These are phyloP conservation scores for Gaertneriomyces semiglobifer DNA, from an alignment of 192 early-diverging fungal genomes.

Conservation along the genomic window DNA sequence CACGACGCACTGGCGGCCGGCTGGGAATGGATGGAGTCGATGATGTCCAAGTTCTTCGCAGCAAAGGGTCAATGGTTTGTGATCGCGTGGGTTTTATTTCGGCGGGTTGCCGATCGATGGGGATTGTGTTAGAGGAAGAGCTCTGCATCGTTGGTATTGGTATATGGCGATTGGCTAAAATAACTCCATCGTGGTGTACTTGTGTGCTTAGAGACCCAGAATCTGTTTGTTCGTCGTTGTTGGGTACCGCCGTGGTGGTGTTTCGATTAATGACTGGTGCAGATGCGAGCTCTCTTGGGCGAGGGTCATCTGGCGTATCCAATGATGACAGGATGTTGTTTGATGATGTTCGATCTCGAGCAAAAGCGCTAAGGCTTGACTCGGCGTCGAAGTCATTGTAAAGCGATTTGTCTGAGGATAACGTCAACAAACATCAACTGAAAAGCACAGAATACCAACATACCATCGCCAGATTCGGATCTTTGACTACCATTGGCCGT, in stretches of 20 bases:
- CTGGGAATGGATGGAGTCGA: constrained; percentile 4
- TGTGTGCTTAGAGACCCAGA: neutral
- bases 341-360: too few relatives aligned
- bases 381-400: too few relatives aligned
- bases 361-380: too few relatives aligned
- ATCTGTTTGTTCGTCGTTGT: neutral
- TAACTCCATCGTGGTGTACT: neutral
- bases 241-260: too few relatives aligned
- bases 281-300: too few relatives aligned
- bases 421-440: too few relatives aligned
- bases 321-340: too few relatives aligned
- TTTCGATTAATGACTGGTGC: too few relatives aligned
- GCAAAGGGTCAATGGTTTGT: neutral
- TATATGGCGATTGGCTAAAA: neutral
- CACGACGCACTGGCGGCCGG: neutral
- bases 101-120: constrained; percentile 2
- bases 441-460: neutral
- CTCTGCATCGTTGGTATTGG: neutral
- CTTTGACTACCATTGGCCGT: too few relatives aligned
- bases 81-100: neutral
- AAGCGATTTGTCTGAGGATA: too few relatives aligned
- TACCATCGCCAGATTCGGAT: neutral
- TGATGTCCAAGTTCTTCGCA: neutral
- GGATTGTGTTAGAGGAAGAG: neutral
- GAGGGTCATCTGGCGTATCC: too few relatives aligned